These are phyloP conservation scores for Tephrocybe sp. DNA, from an alignment of 768 basidiomycete genomes.

Conservation along the genomic window DNA sequence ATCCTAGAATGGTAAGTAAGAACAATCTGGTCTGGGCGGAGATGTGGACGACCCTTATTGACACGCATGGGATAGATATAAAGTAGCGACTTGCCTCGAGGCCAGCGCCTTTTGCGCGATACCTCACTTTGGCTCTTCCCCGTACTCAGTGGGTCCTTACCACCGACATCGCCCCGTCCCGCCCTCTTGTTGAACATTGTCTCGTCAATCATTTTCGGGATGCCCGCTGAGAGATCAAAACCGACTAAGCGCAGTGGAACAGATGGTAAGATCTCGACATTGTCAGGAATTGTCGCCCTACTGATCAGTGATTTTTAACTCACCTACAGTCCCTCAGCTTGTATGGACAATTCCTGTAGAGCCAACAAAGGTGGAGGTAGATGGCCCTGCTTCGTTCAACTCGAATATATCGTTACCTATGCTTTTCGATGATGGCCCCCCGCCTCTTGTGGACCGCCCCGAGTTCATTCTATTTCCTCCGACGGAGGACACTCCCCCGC, in stretches of 20 bases:
- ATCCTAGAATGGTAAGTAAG: slow-evolving; percentile 18
- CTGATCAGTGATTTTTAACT: slow-evolving; percentile 9
- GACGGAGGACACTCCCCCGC: slow-evolving; percentile 30
- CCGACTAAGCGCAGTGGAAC: slow-evolving; percentile 31
- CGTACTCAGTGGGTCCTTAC: slow-evolving; percentile 18
- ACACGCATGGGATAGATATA: slow-evolving; percentile 22
- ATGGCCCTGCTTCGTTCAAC: slow-evolving; percentile 49
- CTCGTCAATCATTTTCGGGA: slow-evolving; percentile 20
- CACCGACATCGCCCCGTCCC: slow-evolving; percentile 11
- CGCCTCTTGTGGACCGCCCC: slow-evolving; percentile 33
- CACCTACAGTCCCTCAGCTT: slow-evolving; percentile 37
- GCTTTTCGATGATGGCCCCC: slow-evolving; percentile 51
- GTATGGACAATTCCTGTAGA: slow-evolving; percentile 49
- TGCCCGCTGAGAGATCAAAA: slow-evolving; percentile 51
- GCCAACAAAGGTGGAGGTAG: slow-evolving; percentile 21
- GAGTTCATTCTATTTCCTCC: slow-evolving; percentile 64
- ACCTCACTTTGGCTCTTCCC: slow-evolving; percentile 20
- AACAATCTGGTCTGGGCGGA: slow-evolving; percentile 18
- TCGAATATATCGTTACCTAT: slow-evolving; percentile 54
- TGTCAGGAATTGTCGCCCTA: too few relatives aligned
- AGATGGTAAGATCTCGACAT: slow-evolving; percentile 34
- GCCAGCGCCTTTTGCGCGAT: slow-evolving; percentile 23
- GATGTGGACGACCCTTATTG: slow-evolving; percentile 18
- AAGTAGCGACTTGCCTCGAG: slow-evolving; percentile 22
- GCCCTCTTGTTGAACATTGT: slow-evolving; percentile 11